Conservation (phyloP, 139 green algal species). For the Haematococcus lacustris region DNA sequence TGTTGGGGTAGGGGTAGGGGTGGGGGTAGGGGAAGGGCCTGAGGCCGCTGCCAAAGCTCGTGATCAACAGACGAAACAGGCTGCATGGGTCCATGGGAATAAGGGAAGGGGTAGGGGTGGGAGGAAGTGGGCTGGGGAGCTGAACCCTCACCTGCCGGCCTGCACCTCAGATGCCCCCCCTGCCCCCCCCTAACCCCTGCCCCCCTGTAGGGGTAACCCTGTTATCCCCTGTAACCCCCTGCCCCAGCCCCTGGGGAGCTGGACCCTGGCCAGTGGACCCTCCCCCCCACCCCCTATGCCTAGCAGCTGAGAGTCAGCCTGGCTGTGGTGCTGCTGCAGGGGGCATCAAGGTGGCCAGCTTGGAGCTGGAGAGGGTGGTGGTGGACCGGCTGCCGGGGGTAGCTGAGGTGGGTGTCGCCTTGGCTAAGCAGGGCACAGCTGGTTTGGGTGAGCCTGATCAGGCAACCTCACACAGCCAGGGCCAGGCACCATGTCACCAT, state of each 20-base stretch:
- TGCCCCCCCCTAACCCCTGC: neutral
- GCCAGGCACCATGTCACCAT: neutral
- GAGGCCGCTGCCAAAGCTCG: too few species aligned
- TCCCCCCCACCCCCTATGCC: neutral
- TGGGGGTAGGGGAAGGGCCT: too few species aligned
- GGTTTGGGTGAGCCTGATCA: too few species aligned
- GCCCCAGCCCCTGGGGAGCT: too few species aligned
- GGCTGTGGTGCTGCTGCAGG: neutral
- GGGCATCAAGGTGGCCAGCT: constrained; percentile 41
- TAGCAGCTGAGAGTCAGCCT: neutral
- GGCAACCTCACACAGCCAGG: too few species aligned
- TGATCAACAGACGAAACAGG: too few species aligned
- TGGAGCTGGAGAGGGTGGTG: constrained; percentile 81
- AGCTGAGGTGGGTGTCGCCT: constrained; percentile 13
- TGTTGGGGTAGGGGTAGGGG: too few species aligned
- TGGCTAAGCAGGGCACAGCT: too few species aligned
- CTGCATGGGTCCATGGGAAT: too few species aligned
- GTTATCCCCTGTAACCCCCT: neutral
- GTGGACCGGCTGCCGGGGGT: constrained; percentile 28
- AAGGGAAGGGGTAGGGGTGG: too few species aligned
- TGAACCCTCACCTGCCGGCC: neutral
- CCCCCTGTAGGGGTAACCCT: neutral
- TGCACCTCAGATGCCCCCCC: neutral
- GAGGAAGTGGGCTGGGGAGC: too few species aligned
- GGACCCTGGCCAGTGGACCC: too few species aligned